Evolutionary conservation across 768 basidiomycete species (phyloP).

Genomic region (Russula dissimulans): DNA sequence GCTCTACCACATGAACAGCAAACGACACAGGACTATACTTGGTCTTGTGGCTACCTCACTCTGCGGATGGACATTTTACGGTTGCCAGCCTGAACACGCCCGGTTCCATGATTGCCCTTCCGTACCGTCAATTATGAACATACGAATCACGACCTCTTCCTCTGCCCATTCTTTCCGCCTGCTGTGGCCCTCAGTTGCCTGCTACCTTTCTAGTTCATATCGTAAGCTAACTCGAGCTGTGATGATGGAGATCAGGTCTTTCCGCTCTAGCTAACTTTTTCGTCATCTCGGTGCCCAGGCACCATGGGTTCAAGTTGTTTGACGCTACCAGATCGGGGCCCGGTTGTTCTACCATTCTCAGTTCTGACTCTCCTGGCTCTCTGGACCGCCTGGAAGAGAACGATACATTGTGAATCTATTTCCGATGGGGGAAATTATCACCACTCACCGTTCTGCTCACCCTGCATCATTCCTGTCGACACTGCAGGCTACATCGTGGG

Average conservation of each 20-base stretch:
- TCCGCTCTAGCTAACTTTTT: background rate
- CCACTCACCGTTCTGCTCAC: background rate
- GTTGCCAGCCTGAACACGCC: no score
- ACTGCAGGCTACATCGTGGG: constrained; percentile 54
- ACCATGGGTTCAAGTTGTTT: background rate
- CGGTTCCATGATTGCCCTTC: no score
- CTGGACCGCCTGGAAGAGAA: constrained; percentile 71
- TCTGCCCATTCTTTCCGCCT: no score
- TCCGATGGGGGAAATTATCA: background rate
- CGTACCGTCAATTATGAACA: no score
- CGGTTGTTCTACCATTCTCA: constrained; percentile 33
- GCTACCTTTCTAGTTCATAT: no score
- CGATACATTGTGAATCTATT: constrained; percentile 46
- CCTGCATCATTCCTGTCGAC: constrained; percentile 30
- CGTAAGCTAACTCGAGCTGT: no score
- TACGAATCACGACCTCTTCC: no score
- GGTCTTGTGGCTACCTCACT: no score
- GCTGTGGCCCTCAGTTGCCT: no score
- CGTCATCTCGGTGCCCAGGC: background rate
- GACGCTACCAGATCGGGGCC: background rate
- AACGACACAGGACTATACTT: no score
- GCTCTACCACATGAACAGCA: no score
- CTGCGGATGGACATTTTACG: no score
- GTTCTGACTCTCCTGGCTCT: constrained; percentile 47
- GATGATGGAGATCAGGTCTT: background rate